Conservation (phyloP, 495 filamentous ascomycete species). For the Cryomyces antarcticus region DNA sequence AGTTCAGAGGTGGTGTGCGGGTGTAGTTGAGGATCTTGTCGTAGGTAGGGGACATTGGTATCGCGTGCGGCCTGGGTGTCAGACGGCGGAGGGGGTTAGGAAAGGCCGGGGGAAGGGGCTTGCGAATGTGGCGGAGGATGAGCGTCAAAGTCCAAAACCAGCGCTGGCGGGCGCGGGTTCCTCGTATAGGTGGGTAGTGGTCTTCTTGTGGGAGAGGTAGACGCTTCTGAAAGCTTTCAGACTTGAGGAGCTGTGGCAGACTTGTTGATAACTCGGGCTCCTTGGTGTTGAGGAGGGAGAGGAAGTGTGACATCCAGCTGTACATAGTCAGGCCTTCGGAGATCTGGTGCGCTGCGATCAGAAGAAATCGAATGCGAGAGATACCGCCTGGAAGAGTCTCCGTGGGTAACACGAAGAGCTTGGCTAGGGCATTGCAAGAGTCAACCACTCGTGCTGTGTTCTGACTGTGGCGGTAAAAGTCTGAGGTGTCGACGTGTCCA, state of each 20-base stretch:
- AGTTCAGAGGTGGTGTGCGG: slow-evolving; percentile 12
- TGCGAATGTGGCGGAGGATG: slow-evolving; percentile 16
- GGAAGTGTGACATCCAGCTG: slow-evolving; percentile 15
- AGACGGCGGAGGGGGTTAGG: slow-evolving; percentile 13
- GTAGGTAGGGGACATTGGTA: slow-evolving; percentile 10
- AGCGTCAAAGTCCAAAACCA: slow-evolving; percentile 21
- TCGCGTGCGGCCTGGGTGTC: background rate
- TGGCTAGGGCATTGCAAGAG: slow-evolving; percentile 10
- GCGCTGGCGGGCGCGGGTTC: slow-evolving; percentile 11
- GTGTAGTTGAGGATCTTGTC: slow-evolving; percentile 15
- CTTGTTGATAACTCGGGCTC: background rate
- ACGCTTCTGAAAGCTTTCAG: slow-evolving; percentile 1
- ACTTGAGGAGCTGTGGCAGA: slow-evolving; percentile 1
- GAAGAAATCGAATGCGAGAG: slow-evolving; percentile 7
- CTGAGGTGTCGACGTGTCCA: slow-evolving; percentile 9
- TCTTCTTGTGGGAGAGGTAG: slow-evolving; percentile 21
- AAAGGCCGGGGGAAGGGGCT: slow-evolving; percentile 15
- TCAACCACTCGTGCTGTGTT: slow-evolving; percentile 17
- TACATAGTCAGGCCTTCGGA: slow-evolving; percentile 15
- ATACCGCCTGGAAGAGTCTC: slow-evolving; percentile 5
- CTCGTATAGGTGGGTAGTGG: slow-evolving; percentile 15
- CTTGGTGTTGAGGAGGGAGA: slow-evolving; percentile 13
- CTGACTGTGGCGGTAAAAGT: slow-evolving; percentile 14
- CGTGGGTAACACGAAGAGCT: slow-evolving; percentile 15
- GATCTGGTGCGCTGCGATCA: slow-evolving; percentile 15